These are phyloP conservation scores for Spinellus fusiger DNA, from an alignment of 192 early-diverging fungal species.

Conservation along the genomic window DNA sequence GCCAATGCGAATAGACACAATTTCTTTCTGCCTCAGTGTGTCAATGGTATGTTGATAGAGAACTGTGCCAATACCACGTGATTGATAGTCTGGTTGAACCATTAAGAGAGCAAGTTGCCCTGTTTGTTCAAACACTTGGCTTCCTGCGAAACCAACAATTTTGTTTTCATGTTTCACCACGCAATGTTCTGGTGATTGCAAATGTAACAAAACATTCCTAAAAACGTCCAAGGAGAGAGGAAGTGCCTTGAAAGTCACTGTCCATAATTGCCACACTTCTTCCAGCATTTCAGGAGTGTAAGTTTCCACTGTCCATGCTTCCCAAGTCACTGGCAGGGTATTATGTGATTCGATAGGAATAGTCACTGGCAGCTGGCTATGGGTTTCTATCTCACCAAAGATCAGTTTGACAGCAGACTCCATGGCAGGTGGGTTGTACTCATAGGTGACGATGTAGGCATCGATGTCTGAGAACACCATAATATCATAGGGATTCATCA, in stretches of 20 bases:
- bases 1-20: slow-evolving; percentile 13
- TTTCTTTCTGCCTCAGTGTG: slow-evolving; percentile 1
- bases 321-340: no score
- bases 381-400: slow-evolving; percentile 27
- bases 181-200: slow-evolving; percentile 10
- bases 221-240: slow-evolving; percentile 16
- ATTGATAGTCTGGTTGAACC: slow-evolving; percentile 19
- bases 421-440: slow-evolving; percentile 31
- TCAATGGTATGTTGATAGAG: slow-evolving; percentile 21
- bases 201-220: slow-evolving; percentile 2
- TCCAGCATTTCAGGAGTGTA: slow-evolving; percentile 7
- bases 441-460: slow-evolving; percentile 31
- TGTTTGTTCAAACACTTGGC: background rate
- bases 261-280: slow-evolving; percentile 16
- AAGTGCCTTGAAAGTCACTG: slow-evolving; percentile 10
- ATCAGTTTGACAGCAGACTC: slow-evolving; percentile 24
- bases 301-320: background rate
- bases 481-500: slow-evolving; percentile 36
- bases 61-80: slow-evolving; percentile 18
- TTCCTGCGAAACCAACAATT: slow-evolving; percentile 28
- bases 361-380: slow-evolving; percentile 17
- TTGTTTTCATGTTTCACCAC: slow-evolving; percentile 7
- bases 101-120: slow-evolving; percentile 30
- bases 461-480: slow-evolving; percentile 26
- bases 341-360: slow-evolving; percentile 2